These are phyloP conservation scores for Solanum appendiculatum DNA, from an alignment of 257 asterid genomes.

Conservation along the genomic window DNA sequence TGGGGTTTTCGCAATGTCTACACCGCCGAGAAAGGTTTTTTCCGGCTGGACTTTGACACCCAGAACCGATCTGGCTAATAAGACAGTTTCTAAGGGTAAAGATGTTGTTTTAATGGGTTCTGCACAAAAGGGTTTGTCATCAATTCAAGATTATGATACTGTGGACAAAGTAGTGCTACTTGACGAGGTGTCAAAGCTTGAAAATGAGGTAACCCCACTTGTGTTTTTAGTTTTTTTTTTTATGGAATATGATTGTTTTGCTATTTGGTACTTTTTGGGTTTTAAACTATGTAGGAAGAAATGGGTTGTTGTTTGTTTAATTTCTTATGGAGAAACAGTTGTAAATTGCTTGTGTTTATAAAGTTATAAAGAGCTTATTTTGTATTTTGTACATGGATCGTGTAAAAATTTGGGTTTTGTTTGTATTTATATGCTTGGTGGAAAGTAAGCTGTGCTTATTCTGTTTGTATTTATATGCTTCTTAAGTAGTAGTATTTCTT, in stretches of 20 bases:
- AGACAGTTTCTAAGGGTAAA: conserved; percentile 29
- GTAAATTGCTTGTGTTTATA: background rate
- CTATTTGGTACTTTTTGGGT: background rate
- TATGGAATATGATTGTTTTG: background rate
- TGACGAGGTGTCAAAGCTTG: conserved; percentile 49
- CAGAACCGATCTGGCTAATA: conserved; percentile 31
- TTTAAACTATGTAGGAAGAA: background rate
- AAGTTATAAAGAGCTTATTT: background rate
- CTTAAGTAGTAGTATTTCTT: background rate
- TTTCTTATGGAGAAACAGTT: background rate
- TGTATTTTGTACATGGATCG: background rate
- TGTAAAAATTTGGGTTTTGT: background rate
- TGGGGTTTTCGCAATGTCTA: conserved; percentile 34
- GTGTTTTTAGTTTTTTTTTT: background rate
- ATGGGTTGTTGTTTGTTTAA: background rate
- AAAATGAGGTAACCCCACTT: conserved; percentile 50
- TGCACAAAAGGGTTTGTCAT: background rate
- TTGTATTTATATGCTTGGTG: background rate
- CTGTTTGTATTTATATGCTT: background rate
- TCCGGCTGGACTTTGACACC: conserved; percentile 53
- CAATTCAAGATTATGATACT: background rate
- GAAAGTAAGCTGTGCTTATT: background rate
- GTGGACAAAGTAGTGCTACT: conserved; percentile 25
- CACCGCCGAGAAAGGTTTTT: conserved; percentile 65
- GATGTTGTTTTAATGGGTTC: conserved; percentile 21